These are phyloP conservation scores for Phytophthora kernoviae DNA, from an alignment of 352 stramenopile genomes.

Conservation along the genomic window DNA sequence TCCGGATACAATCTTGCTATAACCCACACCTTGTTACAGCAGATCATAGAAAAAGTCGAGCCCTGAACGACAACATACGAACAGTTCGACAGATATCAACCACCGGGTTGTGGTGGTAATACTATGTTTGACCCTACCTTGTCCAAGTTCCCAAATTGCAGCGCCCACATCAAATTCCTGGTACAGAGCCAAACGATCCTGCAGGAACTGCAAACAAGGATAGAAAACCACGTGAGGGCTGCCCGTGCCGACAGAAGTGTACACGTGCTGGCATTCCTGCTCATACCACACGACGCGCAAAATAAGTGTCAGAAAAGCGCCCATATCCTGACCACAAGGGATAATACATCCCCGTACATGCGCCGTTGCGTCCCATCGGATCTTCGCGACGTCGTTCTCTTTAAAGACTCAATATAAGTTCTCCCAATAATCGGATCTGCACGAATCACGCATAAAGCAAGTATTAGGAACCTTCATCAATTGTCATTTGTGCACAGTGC, in stretches of 20 bases:
- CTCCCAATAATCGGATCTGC: constrained; percentile 51
- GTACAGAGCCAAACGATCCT: constrained; percentile 68
- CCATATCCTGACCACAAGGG: not conserved
- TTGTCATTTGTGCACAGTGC: not conserved
- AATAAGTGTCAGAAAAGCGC: constrained; percentile 3
- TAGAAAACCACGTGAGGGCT: constrained; percentile 66
- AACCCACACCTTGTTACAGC: constrained; percentile 39
- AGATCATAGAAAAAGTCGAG: constrained; percentile 85
- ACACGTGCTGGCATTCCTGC: constrained; percentile 74
- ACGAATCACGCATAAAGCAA: not conserved
- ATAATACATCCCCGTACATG: constrained; percentile 34
- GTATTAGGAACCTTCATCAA: not conserved
- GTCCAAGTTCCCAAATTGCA: constrained; percentile 81
- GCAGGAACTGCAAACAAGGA: constrained; percentile 83
- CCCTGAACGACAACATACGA: constrained; percentile 36
- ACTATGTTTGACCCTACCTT: constrained; percentile 44
- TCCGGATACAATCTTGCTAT: constrained; percentile 14
- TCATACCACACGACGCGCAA: not conserved
- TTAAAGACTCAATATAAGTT: constrained; percentile 47
- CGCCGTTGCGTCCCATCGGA: constrained; percentile 53
- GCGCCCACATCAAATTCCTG: constrained; percentile 51
- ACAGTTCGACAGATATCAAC: constrained; percentile 3
- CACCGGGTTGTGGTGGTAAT: not conserved
- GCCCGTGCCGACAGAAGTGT: constrained; percentile 32
- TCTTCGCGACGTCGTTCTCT: constrained; percentile 43